Conservation (phyloP, 1,284 basidiomycete genomes). For the Tremellales sp. region DNA sequence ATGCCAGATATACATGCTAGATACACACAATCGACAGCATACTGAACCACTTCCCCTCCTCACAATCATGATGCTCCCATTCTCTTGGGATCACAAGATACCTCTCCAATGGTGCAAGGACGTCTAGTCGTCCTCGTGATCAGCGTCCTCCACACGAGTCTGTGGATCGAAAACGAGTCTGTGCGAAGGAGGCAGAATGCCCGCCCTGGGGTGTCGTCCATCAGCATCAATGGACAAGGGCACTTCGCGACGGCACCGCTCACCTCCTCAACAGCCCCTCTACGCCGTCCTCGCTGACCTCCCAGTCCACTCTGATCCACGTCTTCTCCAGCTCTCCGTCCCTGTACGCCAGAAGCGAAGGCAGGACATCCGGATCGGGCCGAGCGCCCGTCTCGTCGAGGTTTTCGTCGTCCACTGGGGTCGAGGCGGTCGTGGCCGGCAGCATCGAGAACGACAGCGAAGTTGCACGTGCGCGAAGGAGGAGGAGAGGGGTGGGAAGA, state of each 20-base stretch:
- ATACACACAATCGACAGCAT: too few relatives aligned
- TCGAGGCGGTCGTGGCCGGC: slow-evolving; percentile 9
- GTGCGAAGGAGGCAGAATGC: slow-evolving; percentile 1
- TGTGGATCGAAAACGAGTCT: background rate
- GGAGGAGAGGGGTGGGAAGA: slow-evolving; percentile 10
- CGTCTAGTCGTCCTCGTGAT: slow-evolving; percentile 2
- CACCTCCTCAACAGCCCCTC: slow-evolving; percentile 36
- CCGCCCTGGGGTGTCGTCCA: slow-evolving; percentile 7
- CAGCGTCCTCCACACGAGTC: background rate
- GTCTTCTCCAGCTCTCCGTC: slow-evolving; percentile 42
- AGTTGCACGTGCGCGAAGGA: slow-evolving; percentile 39
- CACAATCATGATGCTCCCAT: too few relatives aligned
- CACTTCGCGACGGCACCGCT: slow-evolving; percentile 10
- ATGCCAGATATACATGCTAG: too few relatives aligned
- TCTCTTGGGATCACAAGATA: too few relatives aligned
- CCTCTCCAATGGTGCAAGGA: too few relatives aligned
- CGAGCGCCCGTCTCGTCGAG: slow-evolving; percentile 10
- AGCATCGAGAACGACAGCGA: slow-evolving; percentile 40
- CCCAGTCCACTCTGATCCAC: slow-evolving; percentile 46
- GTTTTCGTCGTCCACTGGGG: slow-evolving; percentile 10
- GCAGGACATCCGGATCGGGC: slow-evolving; percentile 46
- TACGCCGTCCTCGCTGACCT: slow-evolving; percentile 31
- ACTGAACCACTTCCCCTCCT: too few relatives aligned
- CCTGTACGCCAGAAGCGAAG: slow-evolving; percentile 43
- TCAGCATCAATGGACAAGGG: background rate